phyloP scores from a whole-genome alignment of 2,329 filamentous ascomycete genomes.

The Alternaria hordeiaustralica region DNA sequence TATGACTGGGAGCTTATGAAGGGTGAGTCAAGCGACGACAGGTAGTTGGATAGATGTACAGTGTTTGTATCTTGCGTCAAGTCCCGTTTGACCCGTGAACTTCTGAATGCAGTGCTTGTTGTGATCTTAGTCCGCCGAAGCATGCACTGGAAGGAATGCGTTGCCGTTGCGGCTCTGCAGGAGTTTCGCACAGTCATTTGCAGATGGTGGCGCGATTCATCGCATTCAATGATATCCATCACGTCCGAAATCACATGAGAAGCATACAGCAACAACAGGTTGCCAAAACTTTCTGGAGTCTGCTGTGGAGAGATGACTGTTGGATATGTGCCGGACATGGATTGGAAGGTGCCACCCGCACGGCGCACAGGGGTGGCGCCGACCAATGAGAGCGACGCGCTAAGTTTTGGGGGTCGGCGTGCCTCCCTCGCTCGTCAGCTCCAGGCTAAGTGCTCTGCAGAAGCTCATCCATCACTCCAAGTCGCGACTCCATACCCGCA shows the following conservation, averaged over 20 bases:
- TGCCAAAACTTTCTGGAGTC: background rate
- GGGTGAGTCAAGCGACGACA: background rate
- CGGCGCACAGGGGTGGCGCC: background rate
- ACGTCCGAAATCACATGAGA: background rate
- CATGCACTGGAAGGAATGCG: background rate
- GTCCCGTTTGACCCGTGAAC: background rate
- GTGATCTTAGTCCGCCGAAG: background rate
- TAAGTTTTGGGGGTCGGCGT: constrained; percentile 2
- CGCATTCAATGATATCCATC: background rate
- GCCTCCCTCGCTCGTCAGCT: constrained; percentile 10
- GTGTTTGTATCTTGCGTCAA: background rate
- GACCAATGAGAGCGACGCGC: background rate
- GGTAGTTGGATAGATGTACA: background rate
- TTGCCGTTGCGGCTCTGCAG: background rate
- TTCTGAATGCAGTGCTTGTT: background rate
- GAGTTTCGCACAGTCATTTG: background rate
- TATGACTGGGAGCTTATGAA: background rate
- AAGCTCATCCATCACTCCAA: constrained; percentile 23
- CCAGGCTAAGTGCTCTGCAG: constrained; percentile 18
- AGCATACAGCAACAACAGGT: background rate
- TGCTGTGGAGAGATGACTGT: background rate
- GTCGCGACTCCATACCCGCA: constrained; percentile 36
- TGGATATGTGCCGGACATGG: background rate
- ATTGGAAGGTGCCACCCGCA: background rate
- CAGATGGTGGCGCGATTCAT: background rate